A percentile compares a stretch with the other conserved stretches of the same genome.
phyloP scores from a whole-genome alignment of 768 basidiomycete species.

The Rhodotorula kratochvilovae region DNA sequence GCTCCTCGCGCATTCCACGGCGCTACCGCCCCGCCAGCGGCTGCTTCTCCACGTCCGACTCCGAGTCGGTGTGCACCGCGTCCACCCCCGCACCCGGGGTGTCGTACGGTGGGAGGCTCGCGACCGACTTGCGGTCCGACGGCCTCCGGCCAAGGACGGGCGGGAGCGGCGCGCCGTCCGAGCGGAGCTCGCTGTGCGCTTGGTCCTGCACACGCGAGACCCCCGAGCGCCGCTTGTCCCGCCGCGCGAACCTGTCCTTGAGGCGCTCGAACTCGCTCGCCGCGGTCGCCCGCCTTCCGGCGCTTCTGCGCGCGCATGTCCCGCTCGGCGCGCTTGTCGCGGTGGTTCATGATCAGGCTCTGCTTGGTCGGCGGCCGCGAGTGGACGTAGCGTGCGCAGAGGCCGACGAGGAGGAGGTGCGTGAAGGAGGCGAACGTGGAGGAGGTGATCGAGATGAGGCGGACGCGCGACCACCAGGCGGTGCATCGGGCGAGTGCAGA shows the following conservation, averaged over 20 bases:
- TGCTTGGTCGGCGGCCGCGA: not conserved
- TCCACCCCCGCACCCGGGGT: not conserved
- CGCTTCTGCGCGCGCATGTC: not conserved
- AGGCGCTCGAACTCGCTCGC: not conserved
- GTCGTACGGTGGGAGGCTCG: not conserved
- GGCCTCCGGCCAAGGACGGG: not conserved
- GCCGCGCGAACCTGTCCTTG: not conserved
- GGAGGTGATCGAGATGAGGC: not conserved
- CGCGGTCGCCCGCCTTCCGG: too few relatives aligned
- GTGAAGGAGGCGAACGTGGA: not conserved
- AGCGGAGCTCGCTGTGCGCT: fast-evolving
- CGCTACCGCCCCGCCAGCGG: not conserved
- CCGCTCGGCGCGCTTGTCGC: not conserved
- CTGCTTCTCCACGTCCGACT: not conserved
- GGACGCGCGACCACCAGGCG: slow-evolving; percentile 2
- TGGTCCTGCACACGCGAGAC: too few relatives aligned
- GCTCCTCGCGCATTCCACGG: not conserved
- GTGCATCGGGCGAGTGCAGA: not conserved
- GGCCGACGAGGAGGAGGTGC: slow-evolving; percentile 12
- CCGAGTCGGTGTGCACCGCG: slow-evolving; percentile 4
- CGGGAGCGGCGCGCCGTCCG: not conserved
- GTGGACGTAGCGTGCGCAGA: slow-evolving; percentile 14
- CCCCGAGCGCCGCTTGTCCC: not conserved
- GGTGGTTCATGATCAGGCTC: not conserved
- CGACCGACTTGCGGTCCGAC: not conserved